Percentiles rank a stretch among this genome's conserved stretches.
Conservation (phyloP, 345 rosid genomes). For the Ricinus communis region DNA sequence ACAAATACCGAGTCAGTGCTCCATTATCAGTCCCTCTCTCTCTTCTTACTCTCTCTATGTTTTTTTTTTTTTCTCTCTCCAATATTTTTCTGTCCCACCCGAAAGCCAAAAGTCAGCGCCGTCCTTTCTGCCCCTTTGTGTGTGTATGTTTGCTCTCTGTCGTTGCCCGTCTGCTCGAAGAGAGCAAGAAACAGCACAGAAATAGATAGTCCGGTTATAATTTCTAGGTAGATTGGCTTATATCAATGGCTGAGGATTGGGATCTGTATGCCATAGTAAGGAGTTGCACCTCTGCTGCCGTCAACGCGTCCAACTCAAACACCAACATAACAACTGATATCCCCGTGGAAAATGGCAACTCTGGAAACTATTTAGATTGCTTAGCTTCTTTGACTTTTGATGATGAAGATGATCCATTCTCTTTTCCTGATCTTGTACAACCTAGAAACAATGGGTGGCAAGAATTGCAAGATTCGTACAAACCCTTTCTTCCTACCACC, state of each 20-base stretch:
- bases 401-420: constrained; percentile 33
- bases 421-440: constrained; percentile 29
- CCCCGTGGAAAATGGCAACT: not conserved
- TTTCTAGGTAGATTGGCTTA: constrained; percentile 25
- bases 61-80: constrained; percentile 1
- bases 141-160: constrained; percentile 32
- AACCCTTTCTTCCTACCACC: constrained; percentile 43
- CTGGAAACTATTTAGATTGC: constrained; percentile 34
- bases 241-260: constrained; percentile 63
- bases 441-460: constrained; percentile 26
- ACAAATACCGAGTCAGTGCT: constrained; percentile 46
- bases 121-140: constrained; percentile 32
- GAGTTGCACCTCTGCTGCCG: constrained; percentile 48
- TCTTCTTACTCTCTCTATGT: constrained; percentile 26
- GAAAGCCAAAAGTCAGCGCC: constrained; percentile 72
- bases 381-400: constrained; percentile 40
- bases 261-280: constrained; percentile 80
- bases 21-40: constrained; percentile 34
- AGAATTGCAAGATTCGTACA: constrained; percentile 57
- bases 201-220: constrained; percentile 1
- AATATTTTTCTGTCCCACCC: constrained; percentile 10
- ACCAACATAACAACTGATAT: not conserved
- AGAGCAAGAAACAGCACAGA: constrained; percentile 4
- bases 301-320: not conserved
- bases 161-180: constrained; percentile 16